Evolutionary conservation across 2,329 filamentous ascomycete genomes (phyloP).

Genomic region (Lasiodiplodia sp.): DNA sequence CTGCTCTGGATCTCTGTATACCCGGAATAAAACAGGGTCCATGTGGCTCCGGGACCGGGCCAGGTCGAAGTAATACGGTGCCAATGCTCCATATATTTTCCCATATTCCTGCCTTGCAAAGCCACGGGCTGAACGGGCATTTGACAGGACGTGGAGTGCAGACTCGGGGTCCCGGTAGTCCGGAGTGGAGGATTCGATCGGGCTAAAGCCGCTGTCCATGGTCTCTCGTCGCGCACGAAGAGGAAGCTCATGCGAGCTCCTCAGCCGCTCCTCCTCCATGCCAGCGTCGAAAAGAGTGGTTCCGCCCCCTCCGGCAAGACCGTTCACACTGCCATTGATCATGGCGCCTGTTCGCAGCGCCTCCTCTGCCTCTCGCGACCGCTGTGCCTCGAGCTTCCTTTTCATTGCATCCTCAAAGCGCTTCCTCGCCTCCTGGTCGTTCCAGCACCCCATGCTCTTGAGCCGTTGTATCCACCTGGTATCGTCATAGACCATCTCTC

Average conservation of each 20-base stretch:
- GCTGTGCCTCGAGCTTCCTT: slow-evolving; percentile 64
- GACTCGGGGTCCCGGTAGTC: slow-evolving; percentile 63
- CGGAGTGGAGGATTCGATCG: slow-evolving; percentile 54
- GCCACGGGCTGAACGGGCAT: slow-evolving; percentile 79
- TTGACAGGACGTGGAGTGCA: slow-evolving; percentile 73
- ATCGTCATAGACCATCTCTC: slow-evolving; percentile 99
- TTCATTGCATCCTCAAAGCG: slow-evolving; percentile 75
- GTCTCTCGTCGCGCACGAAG: slow-evolving; percentile 40
- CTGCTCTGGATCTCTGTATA: slow-evolving; percentile 85
- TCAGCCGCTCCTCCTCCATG: slow-evolving; percentile 68
- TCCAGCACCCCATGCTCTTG: slow-evolving; percentile 89
- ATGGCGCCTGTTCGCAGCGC: slow-evolving; percentile 44
- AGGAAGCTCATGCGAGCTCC: slow-evolving; percentile 40
- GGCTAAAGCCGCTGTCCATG: slow-evolving; percentile 79
- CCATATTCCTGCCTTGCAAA: slow-evolving; percentile 89
- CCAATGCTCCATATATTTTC: slow-evolving; percentile 85
- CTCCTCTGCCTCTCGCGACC: slow-evolving; percentile 51
- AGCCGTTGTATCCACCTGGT: slow-evolving; percentile 90
- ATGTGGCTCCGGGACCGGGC: slow-evolving; percentile 74
- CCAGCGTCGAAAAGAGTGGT: slow-evolving; percentile 77
- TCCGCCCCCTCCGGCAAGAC: slow-evolving; percentile 44
- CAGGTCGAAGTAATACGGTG: slow-evolving; percentile 88
- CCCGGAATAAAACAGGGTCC: slow-evolving; percentile 84
- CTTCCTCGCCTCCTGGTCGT: slow-evolving; percentile 83
- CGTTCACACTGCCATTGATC: slow-evolving; percentile 45